A percentile compares a stretch with the other conserved stretches of the same genome.
These are phyloP conservation scores for Nigrospora osmanthi DNA, from an alignment of 2,329 filamentous ascomycete species.

Conservation along the genomic window DNA sequence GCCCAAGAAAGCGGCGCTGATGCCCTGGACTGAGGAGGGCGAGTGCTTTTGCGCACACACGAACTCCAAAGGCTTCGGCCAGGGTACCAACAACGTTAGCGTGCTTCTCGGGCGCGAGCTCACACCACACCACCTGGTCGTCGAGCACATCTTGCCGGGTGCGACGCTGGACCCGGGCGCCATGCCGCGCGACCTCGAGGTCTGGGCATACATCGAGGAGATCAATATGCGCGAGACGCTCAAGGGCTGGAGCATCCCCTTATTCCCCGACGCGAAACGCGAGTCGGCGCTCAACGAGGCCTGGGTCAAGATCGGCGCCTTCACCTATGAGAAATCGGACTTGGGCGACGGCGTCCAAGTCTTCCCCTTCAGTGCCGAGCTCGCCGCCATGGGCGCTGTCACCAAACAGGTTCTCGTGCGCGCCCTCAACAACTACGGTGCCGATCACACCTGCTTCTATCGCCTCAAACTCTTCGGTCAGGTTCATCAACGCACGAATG, in stretches of 20 bases:
- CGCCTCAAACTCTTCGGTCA: slow-evolving; percentile 51
- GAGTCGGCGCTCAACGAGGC: slow-evolving; percentile 23
- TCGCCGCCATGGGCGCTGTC: slow-evolving; percentile 35
- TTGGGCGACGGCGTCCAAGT: slow-evolving; percentile 40
- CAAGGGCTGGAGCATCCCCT: slow-evolving; percentile 31
- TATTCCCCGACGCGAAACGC: slow-evolving; percentile 26
- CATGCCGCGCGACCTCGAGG: slow-evolving; percentile 60
- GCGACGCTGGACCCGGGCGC: slow-evolving; percentile 54
- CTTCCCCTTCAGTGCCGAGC: slow-evolving; percentile 42
- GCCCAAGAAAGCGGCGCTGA: slow-evolving; percentile 50
- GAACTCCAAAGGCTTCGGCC: slow-evolving; percentile 32
- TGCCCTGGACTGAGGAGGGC: slow-evolving; percentile 67
- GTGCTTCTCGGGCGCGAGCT: slow-evolving; percentile 52
- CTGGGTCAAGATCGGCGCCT: slow-evolving; percentile 51
- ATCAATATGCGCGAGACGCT: slow-evolving; percentile 28
- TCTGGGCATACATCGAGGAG: slow-evolving; percentile 56
- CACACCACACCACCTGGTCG: slow-evolving; percentile 59
- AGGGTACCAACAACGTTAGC: slow-evolving; percentile 53
- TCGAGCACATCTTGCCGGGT: slow-evolving; percentile 62
- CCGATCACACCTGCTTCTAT: slow-evolving; percentile 59
- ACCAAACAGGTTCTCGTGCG: slow-evolving; percentile 48
- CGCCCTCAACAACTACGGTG: slow-evolving; percentile 51
- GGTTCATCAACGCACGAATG: not conserved
- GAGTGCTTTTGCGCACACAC: slow-evolving; percentile 79
- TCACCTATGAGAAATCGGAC: slow-evolving; percentile 40